phyloP scores from a whole-genome alignment of 73 alveolate species.

The Breviolum minutum region DNA sequence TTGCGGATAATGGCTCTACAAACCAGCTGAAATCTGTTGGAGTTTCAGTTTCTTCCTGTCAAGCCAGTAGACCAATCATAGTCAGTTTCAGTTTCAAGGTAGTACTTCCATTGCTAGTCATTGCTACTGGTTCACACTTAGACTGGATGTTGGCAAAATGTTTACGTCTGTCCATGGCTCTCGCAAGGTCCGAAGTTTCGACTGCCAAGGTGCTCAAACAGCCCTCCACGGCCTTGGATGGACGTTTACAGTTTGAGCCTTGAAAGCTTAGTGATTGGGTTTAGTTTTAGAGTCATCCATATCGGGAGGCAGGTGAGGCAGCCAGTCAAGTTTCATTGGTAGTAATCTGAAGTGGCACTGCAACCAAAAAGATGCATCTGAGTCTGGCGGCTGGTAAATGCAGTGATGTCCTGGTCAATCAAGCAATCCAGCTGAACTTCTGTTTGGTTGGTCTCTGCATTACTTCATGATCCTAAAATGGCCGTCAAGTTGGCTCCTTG shows the following conservation, averaged over 20 bases:
- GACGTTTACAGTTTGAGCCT: background rate
- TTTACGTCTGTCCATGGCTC: too few species aligned
- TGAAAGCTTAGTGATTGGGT: background rate
- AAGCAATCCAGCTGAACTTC: background rate
- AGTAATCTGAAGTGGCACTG: too few species aligned
- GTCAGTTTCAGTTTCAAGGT: too few species aligned
- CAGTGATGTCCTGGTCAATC: slow-evolving; percentile 11
- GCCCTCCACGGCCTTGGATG: slow-evolving; percentile 8
- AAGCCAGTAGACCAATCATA: too few species aligned
- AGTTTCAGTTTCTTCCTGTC: background rate
- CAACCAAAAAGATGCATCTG: slow-evolving; percentile 1
- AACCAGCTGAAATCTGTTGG: background rate
- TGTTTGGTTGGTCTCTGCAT: background rate
- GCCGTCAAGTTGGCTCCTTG: slow-evolving; percentile 1
- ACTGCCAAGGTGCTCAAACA: background rate
- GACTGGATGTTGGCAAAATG: too few species aligned
- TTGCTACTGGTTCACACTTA: too few species aligned
- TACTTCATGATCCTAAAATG: background rate
- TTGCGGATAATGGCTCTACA: background rate
- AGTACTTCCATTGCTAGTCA: too few species aligned
- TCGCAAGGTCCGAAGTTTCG: background rate
- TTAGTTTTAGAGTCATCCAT: too few species aligned
- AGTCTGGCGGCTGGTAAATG: slow-evolving; percentile 46
- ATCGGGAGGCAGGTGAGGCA: too few species aligned
- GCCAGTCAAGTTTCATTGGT: too few species aligned